Percentiles rank a stretch among this genome's conserved stretches.
phyloP scores from a whole-genome alignment of 202 grass and related monocot species.

The Hordeum pubiflorum region DNA sequence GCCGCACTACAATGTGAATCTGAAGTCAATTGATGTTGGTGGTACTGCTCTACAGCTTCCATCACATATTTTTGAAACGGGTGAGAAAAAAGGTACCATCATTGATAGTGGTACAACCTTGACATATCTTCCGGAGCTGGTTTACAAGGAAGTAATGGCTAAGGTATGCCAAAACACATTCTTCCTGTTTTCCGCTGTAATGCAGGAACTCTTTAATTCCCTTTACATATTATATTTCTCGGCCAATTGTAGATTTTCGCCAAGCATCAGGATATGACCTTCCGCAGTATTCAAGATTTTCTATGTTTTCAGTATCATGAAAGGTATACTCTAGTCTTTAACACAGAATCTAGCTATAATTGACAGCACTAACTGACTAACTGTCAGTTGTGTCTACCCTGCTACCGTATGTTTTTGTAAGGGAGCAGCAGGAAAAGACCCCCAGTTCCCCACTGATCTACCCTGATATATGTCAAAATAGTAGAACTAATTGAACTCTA shows the following conservation, averaged over 20 bases:
- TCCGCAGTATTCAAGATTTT: slow-evolving; percentile 75
- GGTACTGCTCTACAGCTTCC: slow-evolving; percentile 64
- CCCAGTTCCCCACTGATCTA: not conserved
- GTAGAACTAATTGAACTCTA: not conserved
- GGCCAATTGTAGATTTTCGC: slow-evolving; percentile 55
- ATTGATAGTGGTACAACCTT: slow-evolving; percentile 95
- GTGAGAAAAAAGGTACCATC: slow-evolving; percentile 73
- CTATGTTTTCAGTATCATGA: slow-evolving; percentile 63
- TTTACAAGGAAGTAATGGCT: slow-evolving; percentile 68
- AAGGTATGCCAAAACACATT: slow-evolving; percentile 37
- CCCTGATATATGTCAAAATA: slow-evolving; percentile 1
- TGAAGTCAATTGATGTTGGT: slow-evolving; percentile 76
- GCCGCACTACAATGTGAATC: slow-evolving; percentile 79
- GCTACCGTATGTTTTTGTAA: not conserved
- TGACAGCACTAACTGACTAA: slow-evolving; percentile 17
- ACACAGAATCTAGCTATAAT: slow-evolving; percentile 6
- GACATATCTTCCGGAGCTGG: slow-evolving; percentile 83
- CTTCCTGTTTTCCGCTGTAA: not conserved
- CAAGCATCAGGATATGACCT: slow-evolving; percentile 63
- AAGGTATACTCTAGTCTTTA: slow-evolving; percentile 51
- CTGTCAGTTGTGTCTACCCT: not conserved
- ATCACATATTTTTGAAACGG: slow-evolving; percentile 64
- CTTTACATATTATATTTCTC: slow-evolving; percentile 14
- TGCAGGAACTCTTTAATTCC: not conserved
- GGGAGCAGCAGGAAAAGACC: not conserved